Evolutionary conservation across 495 filamentous ascomycete species (phyloP), one percentile per base, ranked within the genome.

Genomic region (Annulohypoxylon bovei): DNA sequence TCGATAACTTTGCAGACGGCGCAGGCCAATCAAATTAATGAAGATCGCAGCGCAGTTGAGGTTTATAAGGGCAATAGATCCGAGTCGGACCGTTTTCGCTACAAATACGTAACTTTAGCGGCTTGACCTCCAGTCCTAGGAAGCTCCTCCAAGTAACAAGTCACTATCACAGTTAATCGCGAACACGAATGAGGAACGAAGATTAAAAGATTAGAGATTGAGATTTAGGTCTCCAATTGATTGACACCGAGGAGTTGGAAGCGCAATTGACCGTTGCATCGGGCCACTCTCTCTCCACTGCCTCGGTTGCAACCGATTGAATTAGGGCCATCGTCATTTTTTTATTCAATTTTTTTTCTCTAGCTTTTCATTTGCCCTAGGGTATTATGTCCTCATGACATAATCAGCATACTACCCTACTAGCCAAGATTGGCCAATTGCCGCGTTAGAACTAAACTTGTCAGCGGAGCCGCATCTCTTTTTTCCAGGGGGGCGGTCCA

Each of bases 1-100:
- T 65, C 60, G 53, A 70, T 70, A 65, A 49, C 37, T 55, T 66
- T 50, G 56, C 68, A 66, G 58, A 49, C 46, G 16, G 18, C 11
- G 18, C 22, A 57, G 27, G 27, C 62, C 62, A 66, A 71, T 71
- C 62, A 62, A 28, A n/a, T 39, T 12, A 50, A 50, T 4, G 23
- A 11, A 11, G 3, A 6, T 39, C 16, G 7, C 37, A 49, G 30
- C 37, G 49, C 22, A 33, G 32, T 30, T 27, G 28, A 22, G 39
- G 22, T 52, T 57, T 61, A 62, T 60, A 33, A 46, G 33, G 35
- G 22, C 54, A 56, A 62, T 56, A 47, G 42, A 65, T 20, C 70
- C 70, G 70, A 72, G 49, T 72, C 70, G 70, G 70, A 68, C 70
- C 70, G 64, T 72, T 16, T 20, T 42, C 39, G 39, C 39, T 67